phyloP scores from a whole-genome alignment of 371 early-diverging fungal genomes.

The Apophysomyces variabilis region DNA sequence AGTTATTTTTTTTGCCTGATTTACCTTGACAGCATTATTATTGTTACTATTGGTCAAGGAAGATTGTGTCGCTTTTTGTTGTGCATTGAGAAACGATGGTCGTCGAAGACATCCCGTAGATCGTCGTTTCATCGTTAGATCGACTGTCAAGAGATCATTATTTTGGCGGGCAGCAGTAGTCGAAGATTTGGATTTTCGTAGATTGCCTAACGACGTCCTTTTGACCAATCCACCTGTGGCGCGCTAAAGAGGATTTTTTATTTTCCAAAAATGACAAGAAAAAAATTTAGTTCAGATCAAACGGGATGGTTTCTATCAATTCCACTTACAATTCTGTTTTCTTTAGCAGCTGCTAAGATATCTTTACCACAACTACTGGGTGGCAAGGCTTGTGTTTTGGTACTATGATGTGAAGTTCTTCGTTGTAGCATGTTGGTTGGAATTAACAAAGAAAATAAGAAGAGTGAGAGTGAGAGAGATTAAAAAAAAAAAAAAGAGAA shows the following conservation, averaged over 20 bases:
- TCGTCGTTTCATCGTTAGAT: constrained; percentile 47
- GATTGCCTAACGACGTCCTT: constrained; percentile 41
- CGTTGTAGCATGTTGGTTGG: background rate
- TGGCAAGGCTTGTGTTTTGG: background rate
- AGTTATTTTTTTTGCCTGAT: constrained; percentile 1
- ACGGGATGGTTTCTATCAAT: background rate
- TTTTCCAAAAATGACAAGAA: constrained; percentile 6
- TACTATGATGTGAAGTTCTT: constrained; percentile 6
- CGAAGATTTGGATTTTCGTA: constrained; percentile 45
- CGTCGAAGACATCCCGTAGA: constrained; percentile 52
- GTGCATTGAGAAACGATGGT: constrained; percentile 35
- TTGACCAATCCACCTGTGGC: constrained; percentile 31
- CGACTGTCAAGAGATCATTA: constrained; percentile 16
- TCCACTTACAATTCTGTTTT: constrained; percentile 2
- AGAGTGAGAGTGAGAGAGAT: background rate
- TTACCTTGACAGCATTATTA: constrained; percentile 20
- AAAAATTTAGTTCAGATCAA: background rate
- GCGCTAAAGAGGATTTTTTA: constrained; percentile 9
- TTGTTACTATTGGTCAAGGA: constrained; percentile 12
- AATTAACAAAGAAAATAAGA: background rate
- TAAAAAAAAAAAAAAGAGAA: background rate
- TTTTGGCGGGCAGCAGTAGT: constrained; percentile 34
- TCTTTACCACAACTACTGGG: constrained; percentile 6
- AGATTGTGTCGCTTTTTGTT: constrained; percentile 26
- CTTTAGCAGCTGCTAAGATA: constrained; percentile 1